A percentile compares a stretch with the other conserved stretches of the same genome.
Evolutionary conservation across 768 basidiomycete species (phyloP).

Genomic region (Leccinum imitatum): DNA sequence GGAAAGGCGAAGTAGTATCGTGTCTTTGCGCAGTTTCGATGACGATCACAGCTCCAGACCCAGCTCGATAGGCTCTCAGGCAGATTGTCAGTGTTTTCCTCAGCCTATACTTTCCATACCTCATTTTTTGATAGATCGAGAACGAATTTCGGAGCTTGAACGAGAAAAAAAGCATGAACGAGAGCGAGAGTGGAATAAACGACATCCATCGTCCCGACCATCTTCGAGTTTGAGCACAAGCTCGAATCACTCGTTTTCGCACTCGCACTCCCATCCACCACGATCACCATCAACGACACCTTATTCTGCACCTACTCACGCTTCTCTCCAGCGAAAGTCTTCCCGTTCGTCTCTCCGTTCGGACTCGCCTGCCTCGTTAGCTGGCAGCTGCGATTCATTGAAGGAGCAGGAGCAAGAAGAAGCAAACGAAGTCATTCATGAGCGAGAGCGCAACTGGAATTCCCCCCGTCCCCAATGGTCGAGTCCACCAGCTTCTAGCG

Average conservation of each 20-base stretch:
- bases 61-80: slow-evolving; percentile 48
- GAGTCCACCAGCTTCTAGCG: slow-evolving; percentile 17
- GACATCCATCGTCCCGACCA: slow-evolving; percentile 39
- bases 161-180: slow-evolving; percentile 46
- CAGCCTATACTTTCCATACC: not conserved
- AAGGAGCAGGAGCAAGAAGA: slow-evolving; percentile 33
- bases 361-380: slow-evolving; percentile 44
- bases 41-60: slow-evolving; percentile 41
- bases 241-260: slow-evolving; percentile 35
- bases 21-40: slow-evolving; percentile 44
- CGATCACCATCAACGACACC: slow-evolving; percentile 42
- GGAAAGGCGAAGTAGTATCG: slow-evolving; percentile 37
- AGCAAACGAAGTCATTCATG: slow-evolving; percentile 40
- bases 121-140: slow-evolving; percentile 39
- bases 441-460: slow-evolving; percentile 71
- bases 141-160: slow-evolving; percentile 42
- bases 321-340: slow-evolving; percentile 34
- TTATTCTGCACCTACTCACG: slow-evolving; percentile 33
- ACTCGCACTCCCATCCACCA: slow-evolving; percentile 37
- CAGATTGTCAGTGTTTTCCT: slow-evolving; percentile 45
- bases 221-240: slow-evolving; percentile 43
- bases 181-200: slow-evolving; percentile 59
- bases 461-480: slow-evolving; percentile 62
- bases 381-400: slow-evolving; percentile 35
- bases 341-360: slow-evolving; percentile 36